Percentiles rank a stretch among this genome's conserved stretches.
Conservation (phyloP, 2,329 filamentous ascomycete genomes). For the Aspergillus sp. region DNA sequence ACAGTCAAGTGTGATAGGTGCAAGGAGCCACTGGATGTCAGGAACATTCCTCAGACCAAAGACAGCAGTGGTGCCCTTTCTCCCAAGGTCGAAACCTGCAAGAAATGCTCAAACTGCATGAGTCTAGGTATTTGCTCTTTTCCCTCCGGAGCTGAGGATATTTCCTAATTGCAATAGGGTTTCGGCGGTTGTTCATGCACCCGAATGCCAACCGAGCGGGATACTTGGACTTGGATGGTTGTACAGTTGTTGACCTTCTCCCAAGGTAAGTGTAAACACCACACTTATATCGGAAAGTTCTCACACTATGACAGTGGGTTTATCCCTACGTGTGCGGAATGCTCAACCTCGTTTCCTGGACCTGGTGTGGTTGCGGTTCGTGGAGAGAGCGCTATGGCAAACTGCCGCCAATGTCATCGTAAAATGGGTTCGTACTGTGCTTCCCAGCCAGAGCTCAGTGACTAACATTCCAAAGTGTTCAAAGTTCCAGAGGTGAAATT, state of each 20-base stretch:
- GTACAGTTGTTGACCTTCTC: slow-evolving; percentile 75
- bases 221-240: slow-evolving; percentile 76
- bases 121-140: slow-evolving; percentile 45
- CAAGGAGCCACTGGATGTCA: slow-evolving; percentile 72
- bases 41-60: slow-evolving; percentile 63
- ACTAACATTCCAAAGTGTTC: slow-evolving; percentile 55
- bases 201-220: slow-evolving; percentile 74
- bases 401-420: slow-evolving; percentile 78
- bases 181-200: slow-evolving; percentile 73
- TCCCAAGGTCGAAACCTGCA: slow-evolving; percentile 55
- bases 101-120: slow-evolving; percentile 58
- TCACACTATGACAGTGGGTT: slow-evolving; percentile 63
- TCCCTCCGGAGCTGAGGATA: neutral
- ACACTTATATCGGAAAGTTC: slow-evolving; percentile 10
- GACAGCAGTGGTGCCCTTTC: slow-evolving; percentile 44
- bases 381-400: slow-evolving; percentile 72
- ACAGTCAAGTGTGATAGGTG: slow-evolving; percentile 79
- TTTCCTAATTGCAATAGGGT: slow-evolving; percentile 44
- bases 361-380: slow-evolving; percentile 72
- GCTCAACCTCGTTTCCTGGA: slow-evolving; percentile 67
- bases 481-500: slow-evolving; percentile 79
- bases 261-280: slow-evolving; percentile 56
- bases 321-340: slow-evolving; percentile 75
- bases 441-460: neutral
- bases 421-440: slow-evolving; percentile 64